phyloP scores from a whole-genome alignment of 2,329 filamentous ascomycete genomes.

The Claviceps pazoutovae region DNA sequence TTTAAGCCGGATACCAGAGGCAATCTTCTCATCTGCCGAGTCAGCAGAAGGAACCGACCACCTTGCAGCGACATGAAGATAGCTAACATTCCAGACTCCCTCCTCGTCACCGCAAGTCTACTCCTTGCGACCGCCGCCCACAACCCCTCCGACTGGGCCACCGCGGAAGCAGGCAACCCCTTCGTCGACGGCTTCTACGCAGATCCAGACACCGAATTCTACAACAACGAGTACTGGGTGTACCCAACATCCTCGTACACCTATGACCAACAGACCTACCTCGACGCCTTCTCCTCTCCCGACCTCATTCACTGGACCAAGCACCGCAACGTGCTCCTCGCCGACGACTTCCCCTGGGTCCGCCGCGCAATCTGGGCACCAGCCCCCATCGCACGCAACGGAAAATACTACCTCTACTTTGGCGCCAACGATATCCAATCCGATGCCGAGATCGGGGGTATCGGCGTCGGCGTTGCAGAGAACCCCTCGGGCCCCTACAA shows the following conservation, averaged over 20 bases:
- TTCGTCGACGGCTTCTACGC: slow-evolving; percentile 36
- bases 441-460: slow-evolving; percentile 23
- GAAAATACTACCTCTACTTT: slow-evolving; percentile 36
- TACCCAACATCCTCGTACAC: slow-evolving; percentile 30
- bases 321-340: slow-evolving; percentile 27
- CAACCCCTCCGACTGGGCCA: slow-evolving; percentile 20
- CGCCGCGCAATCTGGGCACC: slow-evolving; percentile 33
- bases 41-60: no score
- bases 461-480: slow-evolving; percentile 22
- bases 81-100: neutral
- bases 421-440: slow-evolving; percentile 32
- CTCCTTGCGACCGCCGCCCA: neutral
- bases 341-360: slow-evolving; percentile 24
- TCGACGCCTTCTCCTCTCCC: slow-evolving; percentile 35
- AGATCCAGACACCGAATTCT: slow-evolving; percentile 34
- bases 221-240: slow-evolving; percentile 31
- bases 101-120: neutral
- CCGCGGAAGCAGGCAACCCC: slow-evolving; percentile 30
- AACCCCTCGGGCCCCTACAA: slow-evolving; percentile 21
- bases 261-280: slow-evolving; percentile 33
- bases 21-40: no score
- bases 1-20: no score
- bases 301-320: slow-evolving; percentile 36
- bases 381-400: slow-evolving; percentile 27
- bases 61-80: neutral